These are phyloP conservation scores for Erythrobasidium yunnanense DNA, from an alignment of 768 basidiomycete species.

Conservation along the genomic window DNA sequence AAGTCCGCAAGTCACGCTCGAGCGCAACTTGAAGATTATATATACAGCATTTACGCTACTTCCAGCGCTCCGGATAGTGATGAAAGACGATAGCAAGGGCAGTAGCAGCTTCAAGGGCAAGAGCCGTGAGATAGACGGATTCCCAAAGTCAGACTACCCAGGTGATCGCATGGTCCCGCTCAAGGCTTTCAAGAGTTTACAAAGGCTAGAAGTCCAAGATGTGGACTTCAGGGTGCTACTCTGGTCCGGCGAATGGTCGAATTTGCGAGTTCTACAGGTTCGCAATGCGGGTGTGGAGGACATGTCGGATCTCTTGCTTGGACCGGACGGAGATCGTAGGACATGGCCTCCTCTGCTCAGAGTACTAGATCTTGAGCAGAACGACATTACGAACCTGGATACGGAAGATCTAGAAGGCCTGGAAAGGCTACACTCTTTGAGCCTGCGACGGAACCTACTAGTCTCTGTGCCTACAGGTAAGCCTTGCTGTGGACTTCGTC, in stretches of 20 bases:
- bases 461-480: constrained; percentile 75
- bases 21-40: constrained; percentile 69
- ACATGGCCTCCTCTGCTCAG: constrained; percentile 44
- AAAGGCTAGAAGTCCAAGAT: constrained; percentile 61
- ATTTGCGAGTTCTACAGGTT: constrained; percentile 61
- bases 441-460: constrained; percentile 67
- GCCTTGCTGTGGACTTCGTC: constrained; percentile 64
- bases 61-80: constrained; percentile 57
- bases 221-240: constrained; percentile 70
- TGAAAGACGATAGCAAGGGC: constrained; percentile 40
- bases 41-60: constrained; percentile 85
- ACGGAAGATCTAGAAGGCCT: constrained; percentile 5
- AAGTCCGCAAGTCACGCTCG: constrained; percentile 36
- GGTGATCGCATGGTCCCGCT: constrained; percentile 67
- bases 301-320: constrained; percentile 62
- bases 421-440: constrained; percentile 44
- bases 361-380: constrained; percentile 66
- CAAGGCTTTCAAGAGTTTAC: constrained; percentile 72
- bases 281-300: constrained; percentile 72
- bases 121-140: constrained; percentile 48
- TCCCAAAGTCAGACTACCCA: constrained; percentile 53
- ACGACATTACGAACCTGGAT: constrained; percentile 63
- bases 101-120: constrained; percentile 6
- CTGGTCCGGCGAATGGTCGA: constrained; percentile 70
- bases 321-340: constrained; percentile 48